phyloP scores from a whole-genome alignment of 108 stramenopile species.

The Cyclostephanos tholiformis region DNA sequence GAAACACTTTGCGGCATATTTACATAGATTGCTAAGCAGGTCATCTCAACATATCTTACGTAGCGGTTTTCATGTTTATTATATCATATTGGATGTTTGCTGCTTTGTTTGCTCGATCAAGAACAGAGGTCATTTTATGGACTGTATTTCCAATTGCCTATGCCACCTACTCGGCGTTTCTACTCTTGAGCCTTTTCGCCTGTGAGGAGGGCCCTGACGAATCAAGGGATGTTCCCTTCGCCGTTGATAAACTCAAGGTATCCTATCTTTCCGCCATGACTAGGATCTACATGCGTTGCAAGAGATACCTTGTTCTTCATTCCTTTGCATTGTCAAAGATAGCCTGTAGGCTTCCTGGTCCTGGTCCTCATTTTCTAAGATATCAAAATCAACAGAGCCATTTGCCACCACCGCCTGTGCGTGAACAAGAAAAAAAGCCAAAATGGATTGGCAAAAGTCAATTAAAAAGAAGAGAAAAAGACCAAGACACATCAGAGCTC shows the following conservation, averaged over 20 bases:
- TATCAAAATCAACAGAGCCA: conserved; percentile 1
- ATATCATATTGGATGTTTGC: not conserved
- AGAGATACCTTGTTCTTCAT: conserved; percentile 15
- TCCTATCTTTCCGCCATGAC: conserved; percentile 18
- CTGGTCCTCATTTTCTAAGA: conserved; percentile 2
- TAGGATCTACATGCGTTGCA: conserved; percentile 14
- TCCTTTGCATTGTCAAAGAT: not conserved
- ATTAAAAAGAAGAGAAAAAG: too few relatives aligned
- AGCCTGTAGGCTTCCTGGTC: conserved; percentile 8
- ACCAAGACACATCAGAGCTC: too few relatives aligned
- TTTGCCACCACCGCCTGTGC: too few relatives aligned
- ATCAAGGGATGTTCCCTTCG: conserved; percentile 17
- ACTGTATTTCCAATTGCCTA: too few relatives aligned
- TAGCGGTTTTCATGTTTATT: not conserved
- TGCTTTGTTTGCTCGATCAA: not conserved
- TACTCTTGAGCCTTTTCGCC: conserved; percentile 16
- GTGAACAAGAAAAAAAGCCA: too few relatives aligned
- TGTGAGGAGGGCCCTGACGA: conserved; percentile 9
- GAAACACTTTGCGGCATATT: not conserved
- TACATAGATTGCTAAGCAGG: not conserved
- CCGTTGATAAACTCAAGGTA: conserved; percentile 25
- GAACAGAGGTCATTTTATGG: too few relatives aligned
- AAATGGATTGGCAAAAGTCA: too few relatives aligned
- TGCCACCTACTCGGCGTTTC: not conserved
- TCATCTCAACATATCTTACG: not conserved